Evolutionary conservation across 371 early-diverging fungal species (phyloP), one percentile per base, ranked within the genome.

Genomic region (Apophysomyces sp.): DNA sequence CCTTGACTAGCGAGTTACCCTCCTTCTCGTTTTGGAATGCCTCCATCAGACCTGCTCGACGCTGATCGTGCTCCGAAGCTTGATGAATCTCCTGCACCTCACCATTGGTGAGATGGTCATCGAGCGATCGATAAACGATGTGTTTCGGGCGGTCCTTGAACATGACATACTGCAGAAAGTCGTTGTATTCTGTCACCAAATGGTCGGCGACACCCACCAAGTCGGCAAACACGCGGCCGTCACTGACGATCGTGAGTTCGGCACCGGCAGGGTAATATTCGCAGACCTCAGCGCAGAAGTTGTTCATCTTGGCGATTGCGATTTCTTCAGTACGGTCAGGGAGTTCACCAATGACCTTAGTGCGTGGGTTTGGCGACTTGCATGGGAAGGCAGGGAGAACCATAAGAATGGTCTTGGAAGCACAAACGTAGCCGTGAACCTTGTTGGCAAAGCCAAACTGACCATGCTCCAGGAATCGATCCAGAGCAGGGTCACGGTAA

Each of bases 361-460:
- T 37, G 3, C 57, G 57, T 13, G 21, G 36, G 24, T 57, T 57
- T 5, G 57, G 57, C 11, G 57, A 57, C n/a, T 57, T 57, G 40
- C 57, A 57, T 12, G 57, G 57, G 39, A 57, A 57, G n/a, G 57
- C 57, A 15, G 57, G 57, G 39, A 57, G 57, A 11, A 57, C 40
- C 57, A 57, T 57, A 16, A n/a, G 57, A 24, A 57, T 57, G 9
- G 37, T 18, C 5, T 57, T 18, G 8, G 37, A 16, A 7, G 36
- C 40, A 28, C 57, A 57, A 11, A 57, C 24, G n/a, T 36, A 57
- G 1, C 26, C n/a, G 26, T 57, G 57, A 13, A 57, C 28, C 37
- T 57, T 57, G 16, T 28, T 0, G 3, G 57, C 57, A 12, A 57
- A 40, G 9, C 28, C 40, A 39, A 32, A 57, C 40, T 36, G 28